These are phyloP conservation scores for Ogataea henricii DNA, from an alignment of 805 yeast species.

Conservation along the genomic window DNA sequence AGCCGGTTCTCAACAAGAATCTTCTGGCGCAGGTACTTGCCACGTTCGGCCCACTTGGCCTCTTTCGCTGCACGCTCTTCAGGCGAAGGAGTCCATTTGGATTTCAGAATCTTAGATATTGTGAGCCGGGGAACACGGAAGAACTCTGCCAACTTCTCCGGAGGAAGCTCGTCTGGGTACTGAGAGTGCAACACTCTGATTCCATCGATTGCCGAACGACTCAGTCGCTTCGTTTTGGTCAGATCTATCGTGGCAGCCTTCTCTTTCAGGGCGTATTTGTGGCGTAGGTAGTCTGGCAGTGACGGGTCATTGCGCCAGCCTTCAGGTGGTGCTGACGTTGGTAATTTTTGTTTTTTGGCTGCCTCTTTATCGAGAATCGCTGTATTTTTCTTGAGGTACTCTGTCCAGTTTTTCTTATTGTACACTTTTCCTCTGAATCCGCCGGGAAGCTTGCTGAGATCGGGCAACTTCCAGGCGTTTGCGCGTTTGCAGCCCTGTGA, in stretches of 20 bases:
- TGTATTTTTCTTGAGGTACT: conserved; percentile 24
- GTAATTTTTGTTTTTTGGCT: conserved; percentile 13
- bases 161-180: conserved; percentile 58
- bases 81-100: conserved; percentile 70
- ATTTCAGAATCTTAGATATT: conserved; percentile 72
- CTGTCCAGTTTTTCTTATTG: conserved; percentile 32
- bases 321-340: conserved; percentile 41
- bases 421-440: conserved; percentile 38
- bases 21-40: conserved; percentile 34
- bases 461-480: conserved; percentile 39
- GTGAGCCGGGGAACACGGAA: conserved; percentile 82
- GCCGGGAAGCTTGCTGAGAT: conserved; percentile 34
- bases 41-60: conserved; percentile 57
- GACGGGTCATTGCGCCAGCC: conserved; percentile 44
- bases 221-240: conserved; percentile 67
- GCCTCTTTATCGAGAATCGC: conserved; percentile 20
- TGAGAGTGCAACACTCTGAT: conserved; percentile 56
- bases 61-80: conserved; percentile 49
- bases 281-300: conserved; percentile 70
- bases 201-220: conserved; percentile 68
- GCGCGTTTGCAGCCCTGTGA: conserved; percentile 18
- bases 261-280: conserved; percentile 61
- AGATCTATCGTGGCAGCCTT: conserved; percentile 61
- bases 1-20: conserved; percentile 29
- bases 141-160: conserved; percentile 58